These are phyloP conservation scores for Murraya paniculata DNA, from an alignment of 345 rosid genomes.

Conservation along the genomic window DNA sequence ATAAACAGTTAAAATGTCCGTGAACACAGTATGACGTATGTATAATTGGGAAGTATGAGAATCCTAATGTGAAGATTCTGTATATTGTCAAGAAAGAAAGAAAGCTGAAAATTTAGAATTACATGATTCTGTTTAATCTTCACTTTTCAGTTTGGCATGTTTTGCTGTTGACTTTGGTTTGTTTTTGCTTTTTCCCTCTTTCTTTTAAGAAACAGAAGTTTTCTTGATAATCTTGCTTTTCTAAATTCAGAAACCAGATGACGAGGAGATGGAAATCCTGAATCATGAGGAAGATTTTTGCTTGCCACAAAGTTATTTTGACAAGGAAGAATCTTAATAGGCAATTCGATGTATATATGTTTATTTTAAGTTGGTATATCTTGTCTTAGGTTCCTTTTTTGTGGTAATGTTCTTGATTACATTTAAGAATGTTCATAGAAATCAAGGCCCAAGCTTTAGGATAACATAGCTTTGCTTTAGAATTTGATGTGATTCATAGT, in stretches of 20 bases:
- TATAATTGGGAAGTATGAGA: background rate
- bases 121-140: background rate
- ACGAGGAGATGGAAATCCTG: constrained; percentile 76
- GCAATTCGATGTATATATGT: constrained; percentile 8
- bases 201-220: background rate
- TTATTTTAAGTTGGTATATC: background rate
- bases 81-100: background rate
- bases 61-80: background rate
- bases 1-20: background rate
- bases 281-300: constrained; percentile 85
- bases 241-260: constrained; percentile 75
- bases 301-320: constrained; percentile 83
- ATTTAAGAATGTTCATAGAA: constrained; percentile 12
- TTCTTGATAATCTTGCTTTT: background rate
- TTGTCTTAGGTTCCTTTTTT: background rate
- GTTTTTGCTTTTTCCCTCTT: background rate
- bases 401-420: background rate
- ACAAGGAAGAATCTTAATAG: constrained; percentile 61
- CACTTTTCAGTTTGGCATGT: background rate
- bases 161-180: too few species aligned
- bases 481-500: constrained; percentile 6
- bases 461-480: constrained; percentile 6
- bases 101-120: background rate
- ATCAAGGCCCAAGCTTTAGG: constrained; percentile 15
- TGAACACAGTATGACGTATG: background rate